phyloP scores from a whole-genome alignment of 208 protist species.

The Trypanosoma platydactyli region DNA sequence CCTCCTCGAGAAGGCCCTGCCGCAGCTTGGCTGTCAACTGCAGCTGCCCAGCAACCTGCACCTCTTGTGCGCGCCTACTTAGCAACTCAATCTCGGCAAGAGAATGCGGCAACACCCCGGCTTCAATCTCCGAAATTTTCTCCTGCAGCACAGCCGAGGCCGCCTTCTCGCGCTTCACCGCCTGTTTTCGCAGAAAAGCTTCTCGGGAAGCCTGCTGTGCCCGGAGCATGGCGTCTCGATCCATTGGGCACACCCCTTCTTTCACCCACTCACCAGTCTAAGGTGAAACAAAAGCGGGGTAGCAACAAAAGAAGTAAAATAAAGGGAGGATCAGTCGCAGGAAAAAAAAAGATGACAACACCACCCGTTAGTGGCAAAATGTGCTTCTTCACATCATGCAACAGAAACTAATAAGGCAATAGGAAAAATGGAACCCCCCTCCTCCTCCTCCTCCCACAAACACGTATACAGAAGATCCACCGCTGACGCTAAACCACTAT shows the following conservation, averaged over 20 bases:
- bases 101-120: constrained; percentile 59
- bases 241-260: constrained; percentile 31
- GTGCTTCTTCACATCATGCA: too few species aligned
- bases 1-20: constrained; percentile 44
- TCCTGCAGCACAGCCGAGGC: constrained; percentile 64
- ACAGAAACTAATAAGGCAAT: too few species aligned
- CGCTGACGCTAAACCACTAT: too few species aligned
- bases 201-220: constrained; percentile 72
- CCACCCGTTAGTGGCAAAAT: too few species aligned
- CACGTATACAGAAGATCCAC: too few species aligned
- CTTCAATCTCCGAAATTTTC: constrained; percentile 77
- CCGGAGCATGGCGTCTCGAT: constrained; percentile 49
- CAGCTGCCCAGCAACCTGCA: constrained; percentile 57
- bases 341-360: too few species aligned
- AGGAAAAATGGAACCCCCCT: not conserved
- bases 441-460: not conserved
- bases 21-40: constrained; percentile 57
- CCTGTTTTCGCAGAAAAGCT: constrained; percentile 66
- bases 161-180: constrained; percentile 61
- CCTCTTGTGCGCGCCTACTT: constrained; percentile 61
- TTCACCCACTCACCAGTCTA: not conserved
- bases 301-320: too few species aligned
- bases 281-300: constrained; percentile 6
- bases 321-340: too few species aligned
- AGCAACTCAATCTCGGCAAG: constrained; percentile 72